phyloP scores from a whole-genome alignment of 805 yeast genomes.

The Ogataea degrootiae region DNA sequence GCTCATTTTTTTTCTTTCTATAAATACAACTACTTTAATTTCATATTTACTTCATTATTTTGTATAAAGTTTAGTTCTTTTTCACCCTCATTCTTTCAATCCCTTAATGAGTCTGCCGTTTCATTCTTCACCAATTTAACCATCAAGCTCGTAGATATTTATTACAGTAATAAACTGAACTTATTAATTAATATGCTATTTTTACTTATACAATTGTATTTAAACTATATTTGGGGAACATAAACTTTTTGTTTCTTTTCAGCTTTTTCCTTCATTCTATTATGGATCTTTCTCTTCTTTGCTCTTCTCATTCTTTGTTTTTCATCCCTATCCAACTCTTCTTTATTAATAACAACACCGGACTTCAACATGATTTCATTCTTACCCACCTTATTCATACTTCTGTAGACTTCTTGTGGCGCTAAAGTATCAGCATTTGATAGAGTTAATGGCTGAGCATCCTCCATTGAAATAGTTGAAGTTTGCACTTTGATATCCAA shows the following conservation, averaged over 20 bases:
- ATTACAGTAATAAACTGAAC: no score
- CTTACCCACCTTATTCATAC: slow-evolving; percentile 36
- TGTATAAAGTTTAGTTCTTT: no score
- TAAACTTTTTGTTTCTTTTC: slow-evolving; percentile 26
- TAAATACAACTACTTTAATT: no score
- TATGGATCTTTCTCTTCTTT: slow-evolving; percentile 63
- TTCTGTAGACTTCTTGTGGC: slow-evolving; percentile 86
- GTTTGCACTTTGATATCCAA: slow-evolving; percentile 79
- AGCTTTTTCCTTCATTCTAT: slow-evolving; percentile 25
- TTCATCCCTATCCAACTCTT: slow-evolving; percentile 78
- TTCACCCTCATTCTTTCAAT: no score
- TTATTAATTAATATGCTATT: no score
- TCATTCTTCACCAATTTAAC: no score
- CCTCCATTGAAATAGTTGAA: slow-evolving; percentile 87
- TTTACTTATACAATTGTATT: not conserved
- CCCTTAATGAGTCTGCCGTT: no score
- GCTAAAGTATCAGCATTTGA: slow-evolving; percentile 74
- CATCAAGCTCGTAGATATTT: no score
- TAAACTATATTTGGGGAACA: slow-evolving; percentile 8
- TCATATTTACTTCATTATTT: no score
- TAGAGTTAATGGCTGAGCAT: slow-evolving; percentile 87
- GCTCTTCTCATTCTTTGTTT: slow-evolving; percentile 84
- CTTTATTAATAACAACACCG: slow-evolving; percentile 76
- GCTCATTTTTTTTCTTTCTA: no score
- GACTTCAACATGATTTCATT: slow-evolving; percentile 68